Conservation (phyloP, 1,284 basidiomycete genomes). For the Hemileia vastatrix region DNA sequence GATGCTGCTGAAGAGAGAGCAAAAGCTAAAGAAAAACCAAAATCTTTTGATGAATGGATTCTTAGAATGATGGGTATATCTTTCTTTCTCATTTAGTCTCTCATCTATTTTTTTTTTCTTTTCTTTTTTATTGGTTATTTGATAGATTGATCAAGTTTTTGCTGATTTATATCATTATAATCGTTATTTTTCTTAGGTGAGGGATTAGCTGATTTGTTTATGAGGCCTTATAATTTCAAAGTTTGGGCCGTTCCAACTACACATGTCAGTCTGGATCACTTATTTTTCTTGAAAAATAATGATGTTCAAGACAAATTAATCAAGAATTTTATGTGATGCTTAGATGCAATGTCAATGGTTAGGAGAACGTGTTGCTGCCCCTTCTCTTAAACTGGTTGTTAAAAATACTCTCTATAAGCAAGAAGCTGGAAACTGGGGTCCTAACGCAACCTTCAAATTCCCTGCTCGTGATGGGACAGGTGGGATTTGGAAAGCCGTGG, state of each 20-base stretch:
- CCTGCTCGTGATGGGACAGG: constrained; percentile 51
- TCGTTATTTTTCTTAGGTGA: constrained; percentile 30
- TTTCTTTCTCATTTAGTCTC: not conserved
- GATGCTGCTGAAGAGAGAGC: constrained; percentile 44
- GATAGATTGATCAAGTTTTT: not conserved
- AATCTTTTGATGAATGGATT: constrained; percentile 50
- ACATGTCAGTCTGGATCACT: constrained; percentile 32
- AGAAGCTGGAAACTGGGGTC: constrained; percentile 51
- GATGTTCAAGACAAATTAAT: not conserved
- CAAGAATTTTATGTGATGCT: not conserved
- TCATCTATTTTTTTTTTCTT: too few relatives aligned
- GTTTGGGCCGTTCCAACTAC: constrained; percentile 52
- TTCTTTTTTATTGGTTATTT: not conserved
- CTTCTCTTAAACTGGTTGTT: constrained; percentile 49
- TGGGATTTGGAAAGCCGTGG: constrained; percentile 52
- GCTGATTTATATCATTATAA: not conserved
- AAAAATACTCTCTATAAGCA: constrained; percentile 50
- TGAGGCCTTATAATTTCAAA: constrained; percentile 53
- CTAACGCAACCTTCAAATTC: constrained; percentile 52
- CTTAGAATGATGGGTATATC: constrained; percentile 48
- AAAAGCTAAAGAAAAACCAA: constrained; percentile 44
- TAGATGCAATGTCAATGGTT: constrained; percentile 54
- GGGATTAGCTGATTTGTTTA: constrained; percentile 51
- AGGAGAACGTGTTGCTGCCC: constrained; percentile 52
- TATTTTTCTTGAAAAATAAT: not conserved